A percentile compares a stretch with the other conserved stretches of the same genome.
These are phyloP conservation scores for Asterophora parasitica DNA, from an alignment of 768 basidiomycete species.

Conservation along the genomic window DNA sequence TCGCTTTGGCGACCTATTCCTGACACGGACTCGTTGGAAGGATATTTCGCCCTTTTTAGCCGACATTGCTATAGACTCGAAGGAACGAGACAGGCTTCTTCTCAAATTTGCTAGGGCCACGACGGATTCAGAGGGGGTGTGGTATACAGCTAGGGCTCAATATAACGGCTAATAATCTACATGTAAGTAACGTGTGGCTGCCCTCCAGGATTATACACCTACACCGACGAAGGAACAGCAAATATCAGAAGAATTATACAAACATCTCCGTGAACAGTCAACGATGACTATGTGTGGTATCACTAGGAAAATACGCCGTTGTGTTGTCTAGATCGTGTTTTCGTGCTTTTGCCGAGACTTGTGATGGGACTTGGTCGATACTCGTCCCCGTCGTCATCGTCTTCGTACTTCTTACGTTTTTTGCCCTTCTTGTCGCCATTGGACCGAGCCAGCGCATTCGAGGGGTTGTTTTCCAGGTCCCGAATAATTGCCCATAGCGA, in stretches of 20 bases:
- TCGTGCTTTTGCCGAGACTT: constrained; percentile 31
- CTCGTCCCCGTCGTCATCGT: constrained; percentile 39
- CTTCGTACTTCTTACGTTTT: constrained; percentile 26
- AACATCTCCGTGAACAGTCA: background rate
- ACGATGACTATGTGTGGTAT: background rate
- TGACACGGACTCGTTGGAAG: constrained; percentile 73
- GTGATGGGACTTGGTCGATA: constrained; percentile 43
- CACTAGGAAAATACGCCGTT: constrained; percentile 15
- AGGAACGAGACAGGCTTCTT: constrained; percentile 84
- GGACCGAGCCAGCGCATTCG: constrained; percentile 17
- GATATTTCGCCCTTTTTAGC: constrained; percentile 80
- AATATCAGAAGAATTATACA: background rate
- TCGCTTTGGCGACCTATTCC: constrained; percentile 86
- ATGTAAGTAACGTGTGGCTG: background rate
- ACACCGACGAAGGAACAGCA: background rate
- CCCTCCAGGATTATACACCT: background rate
- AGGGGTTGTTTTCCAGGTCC: constrained; percentile 29
- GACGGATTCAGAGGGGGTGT: constrained; percentile 61
- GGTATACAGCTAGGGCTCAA: constrained; percentile 70
- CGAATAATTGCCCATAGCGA: constrained; percentile 57
- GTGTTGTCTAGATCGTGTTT: constrained; percentile 37
- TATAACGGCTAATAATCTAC: constrained; percentile 39
- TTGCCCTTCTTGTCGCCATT: constrained; percentile 20
- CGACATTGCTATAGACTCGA: constrained; percentile 78
- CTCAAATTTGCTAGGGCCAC: constrained; percentile 81